A percentile compares a stretch with the other conserved stretches of the same genome.
Conservation (phyloP, 257 asterid species). For the Jaltomata sinuosa region DNA sequence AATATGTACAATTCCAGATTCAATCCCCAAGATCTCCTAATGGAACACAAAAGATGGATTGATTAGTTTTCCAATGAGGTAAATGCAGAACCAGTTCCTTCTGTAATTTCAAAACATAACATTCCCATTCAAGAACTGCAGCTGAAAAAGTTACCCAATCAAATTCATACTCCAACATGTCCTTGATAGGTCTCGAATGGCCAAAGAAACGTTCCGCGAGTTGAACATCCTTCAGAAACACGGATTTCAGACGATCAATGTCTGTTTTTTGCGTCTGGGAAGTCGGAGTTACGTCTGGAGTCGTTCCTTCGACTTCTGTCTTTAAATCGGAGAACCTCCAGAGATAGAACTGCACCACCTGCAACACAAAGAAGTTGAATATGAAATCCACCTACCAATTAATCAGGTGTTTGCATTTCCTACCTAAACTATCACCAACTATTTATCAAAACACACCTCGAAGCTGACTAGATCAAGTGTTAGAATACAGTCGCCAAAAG, state of each 20-base stretch:
- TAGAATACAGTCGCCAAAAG: not conserved
- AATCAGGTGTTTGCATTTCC: not conserved
- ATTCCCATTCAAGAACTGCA: constrained; percentile 58
- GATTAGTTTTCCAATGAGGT: constrained; percentile 51
- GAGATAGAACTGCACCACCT: constrained; percentile 57
- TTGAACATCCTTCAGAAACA: constrained; percentile 35
- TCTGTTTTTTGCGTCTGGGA: constrained; percentile 25
- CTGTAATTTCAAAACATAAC: constrained; percentile 33
- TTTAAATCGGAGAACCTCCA: constrained; percentile 36
- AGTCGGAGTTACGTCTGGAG: constrained; percentile 10
- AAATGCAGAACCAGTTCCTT: constrained; percentile 35
- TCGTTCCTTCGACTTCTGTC: constrained; percentile 10
- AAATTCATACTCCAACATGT: constrained; percentile 11
- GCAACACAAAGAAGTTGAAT: not conserved
- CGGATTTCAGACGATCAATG: constrained; percentile 19
- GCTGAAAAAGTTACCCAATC: constrained; percentile 33
- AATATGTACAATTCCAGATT: not conserved
- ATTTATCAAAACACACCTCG: not conserved
- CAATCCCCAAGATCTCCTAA: constrained; percentile 8
- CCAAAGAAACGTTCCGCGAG: constrained; percentile 23
- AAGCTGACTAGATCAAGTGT: not conserved
- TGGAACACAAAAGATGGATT: constrained; percentile 31
- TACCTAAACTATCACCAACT: not conserved
- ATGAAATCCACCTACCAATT: not conserved
- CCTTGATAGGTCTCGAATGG: constrained; percentile 3